Evolutionary conservation across 306 rosid genomes (phyloP).

Genomic region (Corylus americana): DNA sequence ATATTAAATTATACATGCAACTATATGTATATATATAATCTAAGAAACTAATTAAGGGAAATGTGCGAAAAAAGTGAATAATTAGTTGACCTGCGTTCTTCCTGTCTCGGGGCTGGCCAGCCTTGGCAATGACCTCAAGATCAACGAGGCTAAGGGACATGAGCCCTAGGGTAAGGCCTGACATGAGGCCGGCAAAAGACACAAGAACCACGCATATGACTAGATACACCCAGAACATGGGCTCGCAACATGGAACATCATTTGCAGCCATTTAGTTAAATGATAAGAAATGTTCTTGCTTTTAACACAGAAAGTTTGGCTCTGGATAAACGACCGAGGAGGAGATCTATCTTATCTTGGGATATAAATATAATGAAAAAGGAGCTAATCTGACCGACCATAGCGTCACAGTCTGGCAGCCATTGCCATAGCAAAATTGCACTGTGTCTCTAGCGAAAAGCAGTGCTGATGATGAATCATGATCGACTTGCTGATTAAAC

Average conservation of each 20-base stretch:
- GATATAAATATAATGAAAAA: not conserved
- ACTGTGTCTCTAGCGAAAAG: not conserved
- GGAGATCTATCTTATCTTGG: not conserved
- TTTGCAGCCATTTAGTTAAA: slow-evolving; percentile 32
- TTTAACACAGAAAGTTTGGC: not conserved
- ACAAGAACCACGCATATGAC: slow-evolving; percentile 43
- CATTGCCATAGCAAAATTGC: not conserved
- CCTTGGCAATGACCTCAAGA: slow-evolving; percentile 72
- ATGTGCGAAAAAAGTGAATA: not conserved
- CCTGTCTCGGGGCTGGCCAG: slow-evolving; percentile 59
- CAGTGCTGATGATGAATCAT: not conserved
- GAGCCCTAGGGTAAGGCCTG: slow-evolving; percentile 77
- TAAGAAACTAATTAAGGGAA: not conserved
- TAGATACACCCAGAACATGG: slow-evolving; percentile 57
- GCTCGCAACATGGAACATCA: slow-evolving; percentile 50
- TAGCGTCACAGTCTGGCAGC: not conserved
- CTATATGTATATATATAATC: no score
- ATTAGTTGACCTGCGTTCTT: slow-evolving; percentile 56
- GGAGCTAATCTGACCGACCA: not conserved
- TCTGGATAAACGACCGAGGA: not conserved
- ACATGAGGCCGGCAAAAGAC: slow-evolving; percentile 58
- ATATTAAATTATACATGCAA: no score
- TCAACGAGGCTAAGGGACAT: slow-evolving; percentile 64
- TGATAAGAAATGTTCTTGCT: not conserved
- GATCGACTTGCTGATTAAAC: not conserved